These are phyloP conservation scores for Tripterygium wilfordii DNA, from an alignment of 177 flowering plant genomes.

Conservation along the genomic window DNA sequence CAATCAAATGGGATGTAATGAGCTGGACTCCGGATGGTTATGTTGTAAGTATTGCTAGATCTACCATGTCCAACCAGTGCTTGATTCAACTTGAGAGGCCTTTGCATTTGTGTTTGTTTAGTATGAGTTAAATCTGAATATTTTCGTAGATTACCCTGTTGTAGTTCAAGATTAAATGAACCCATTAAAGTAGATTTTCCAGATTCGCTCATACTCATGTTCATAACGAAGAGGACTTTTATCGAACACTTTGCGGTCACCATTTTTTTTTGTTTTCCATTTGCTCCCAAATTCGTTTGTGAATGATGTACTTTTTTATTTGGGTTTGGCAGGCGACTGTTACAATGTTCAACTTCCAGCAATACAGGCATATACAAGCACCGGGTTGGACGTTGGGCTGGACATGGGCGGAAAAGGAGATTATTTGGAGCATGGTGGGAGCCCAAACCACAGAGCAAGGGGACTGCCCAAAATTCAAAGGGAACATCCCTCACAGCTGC, in stretches of 20 bases:
- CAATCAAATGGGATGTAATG: slow-evolving; percentile 76
- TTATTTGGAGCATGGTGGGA: slow-evolving; percentile 51
- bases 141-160: no score
- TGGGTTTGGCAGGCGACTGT: slow-evolving; percentile 39
- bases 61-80: neutral
- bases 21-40: slow-evolving; percentile 81
- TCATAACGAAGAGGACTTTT: no score
- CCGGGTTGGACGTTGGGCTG: slow-evolving; percentile 64
- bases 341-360: slow-evolving; percentile 51
- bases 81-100: neutral
- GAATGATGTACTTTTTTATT: neutral
- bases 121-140: no score
- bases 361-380: slow-evolving; percentile 54
- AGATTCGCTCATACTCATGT: no score
- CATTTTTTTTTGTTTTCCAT: no score
- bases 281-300: no score
- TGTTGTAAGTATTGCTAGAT: slow-evolving; percentile 69
- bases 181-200: no score
- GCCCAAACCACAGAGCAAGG: slow-evolving; percentile 56
- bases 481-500: slow-evolving; percentile 46
- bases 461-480: slow-evolving; percentile 51
- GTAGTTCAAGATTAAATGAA: no score
- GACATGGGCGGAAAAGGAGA: slow-evolving; percentile 58
- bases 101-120: no score
- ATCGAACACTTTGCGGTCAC: no score